These are phyloP conservation scores for Exophiala lecanii-corni DNA, from an alignment of 2,329 filamentous ascomycete species.

Conservation along the genomic window DNA sequence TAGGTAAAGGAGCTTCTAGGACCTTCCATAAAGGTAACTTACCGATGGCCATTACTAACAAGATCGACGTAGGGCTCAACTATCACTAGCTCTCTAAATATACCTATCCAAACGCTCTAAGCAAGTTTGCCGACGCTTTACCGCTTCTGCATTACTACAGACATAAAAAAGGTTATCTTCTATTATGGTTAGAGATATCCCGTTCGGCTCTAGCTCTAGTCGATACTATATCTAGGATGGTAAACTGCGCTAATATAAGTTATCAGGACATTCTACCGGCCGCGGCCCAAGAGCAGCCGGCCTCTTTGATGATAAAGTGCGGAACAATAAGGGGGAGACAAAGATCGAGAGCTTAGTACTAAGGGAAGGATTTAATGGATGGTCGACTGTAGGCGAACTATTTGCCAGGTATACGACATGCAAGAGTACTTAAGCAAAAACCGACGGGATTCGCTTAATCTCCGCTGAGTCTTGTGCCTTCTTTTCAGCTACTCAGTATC, in stretches of 20 bases:
- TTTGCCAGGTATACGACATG: not conserved
- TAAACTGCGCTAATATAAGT: not conserved
- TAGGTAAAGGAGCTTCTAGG: not conserved
- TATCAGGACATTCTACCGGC: not conserved
- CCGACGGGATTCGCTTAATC: too few relatives aligned
- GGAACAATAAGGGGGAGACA: not conserved
- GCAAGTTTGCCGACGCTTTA: not conserved
- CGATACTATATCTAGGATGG: not conserved
- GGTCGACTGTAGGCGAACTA: not conserved
- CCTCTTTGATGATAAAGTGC: not conserved
- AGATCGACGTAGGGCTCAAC: not conserved
- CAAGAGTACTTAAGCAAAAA: not conserved
- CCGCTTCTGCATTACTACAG: not conserved
- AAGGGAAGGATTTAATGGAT: not conserved
- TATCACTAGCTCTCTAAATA: not conserved
- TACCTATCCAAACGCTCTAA: not conserved
- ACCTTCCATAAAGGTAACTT: slow-evolving; percentile 1
- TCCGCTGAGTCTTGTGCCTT: not conserved
- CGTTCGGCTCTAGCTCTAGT: not conserved
- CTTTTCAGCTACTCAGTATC: not conserved
- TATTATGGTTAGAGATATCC: not conserved
- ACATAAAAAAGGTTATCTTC: not conserved
- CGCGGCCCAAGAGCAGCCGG: not conserved
- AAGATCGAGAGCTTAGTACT: not conserved
- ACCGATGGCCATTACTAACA: not conserved